phyloP scores from a whole-genome alignment of 2,329 filamentous ascomycete genomes.

The Macrophomina pseudophaseolina region DNA sequence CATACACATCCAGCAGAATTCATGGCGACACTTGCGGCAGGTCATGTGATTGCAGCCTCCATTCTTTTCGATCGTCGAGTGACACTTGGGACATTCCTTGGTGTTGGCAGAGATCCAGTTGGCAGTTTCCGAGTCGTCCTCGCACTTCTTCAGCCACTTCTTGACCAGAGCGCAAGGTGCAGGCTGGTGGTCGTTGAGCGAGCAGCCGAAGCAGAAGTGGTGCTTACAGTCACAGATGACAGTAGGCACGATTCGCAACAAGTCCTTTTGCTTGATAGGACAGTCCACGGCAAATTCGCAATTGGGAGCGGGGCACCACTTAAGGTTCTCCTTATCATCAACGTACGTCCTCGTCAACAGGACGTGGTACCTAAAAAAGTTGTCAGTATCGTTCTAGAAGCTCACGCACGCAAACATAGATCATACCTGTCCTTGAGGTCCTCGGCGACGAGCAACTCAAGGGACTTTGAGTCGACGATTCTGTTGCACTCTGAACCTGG shows the following conservation, averaged over 20 bases:
- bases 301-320: constrained; percentile 98
- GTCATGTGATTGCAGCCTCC: constrained; percentile 99
- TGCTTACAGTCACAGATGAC: constrained; percentile 85
- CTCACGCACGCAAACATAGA: not conserved
- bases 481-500: constrained; percentile 85
- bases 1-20: constrained; percentile 99
- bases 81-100: constrained; percentile 95
- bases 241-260: constrained; percentile 84
- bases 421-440: constrained; percentile 62
- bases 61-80: constrained; percentile 98
- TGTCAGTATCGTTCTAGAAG: constrained; percentile 28
- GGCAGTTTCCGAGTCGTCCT: constrained; percentile 95
- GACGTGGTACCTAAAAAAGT: constrained; percentile 72
- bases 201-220: constrained; percentile 94
- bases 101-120: constrained; percentile 99
- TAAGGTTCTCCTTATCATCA: constrained; percentile 92
- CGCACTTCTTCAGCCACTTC: constrained; percentile 97
- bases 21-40: constrained; percentile 91
- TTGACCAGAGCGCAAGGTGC: constrained; percentile 91
- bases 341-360: constrained; percentile 94
- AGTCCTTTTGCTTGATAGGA: constrained; percentile 81
- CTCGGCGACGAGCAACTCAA: constrained; percentile 73
- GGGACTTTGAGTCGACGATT: constrained; percentile 87
- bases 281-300: constrained; percentile 94
- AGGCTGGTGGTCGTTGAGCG: constrained; percentile 87